Conservation (phyloP, 2,329 filamentous ascomycete species). For the Zasmidium angulare region DNA sequence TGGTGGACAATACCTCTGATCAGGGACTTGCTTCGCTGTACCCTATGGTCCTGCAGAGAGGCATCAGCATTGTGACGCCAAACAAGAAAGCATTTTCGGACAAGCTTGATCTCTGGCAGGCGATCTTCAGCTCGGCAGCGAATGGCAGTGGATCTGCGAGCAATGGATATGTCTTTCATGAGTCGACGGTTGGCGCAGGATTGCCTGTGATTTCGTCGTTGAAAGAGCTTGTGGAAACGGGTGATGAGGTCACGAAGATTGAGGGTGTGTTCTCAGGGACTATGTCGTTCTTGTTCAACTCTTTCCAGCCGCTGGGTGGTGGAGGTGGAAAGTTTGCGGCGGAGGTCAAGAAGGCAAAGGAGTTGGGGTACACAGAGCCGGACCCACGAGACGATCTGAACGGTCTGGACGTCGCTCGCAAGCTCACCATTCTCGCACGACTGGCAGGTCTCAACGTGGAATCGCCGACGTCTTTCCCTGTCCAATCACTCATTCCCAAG, state of each 20-base stretch:
- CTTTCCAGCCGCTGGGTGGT: constrained; percentile 79
- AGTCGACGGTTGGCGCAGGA: constrained; percentile 90
- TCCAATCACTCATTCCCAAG: constrained; percentile 87
- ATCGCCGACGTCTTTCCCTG: constrained; percentile 84
- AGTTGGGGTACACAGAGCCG: constrained; percentile 87
- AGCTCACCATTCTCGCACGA: constrained; percentile 90
- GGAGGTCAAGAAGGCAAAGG: constrained; percentile 88
- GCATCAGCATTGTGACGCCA: constrained; percentile 88
- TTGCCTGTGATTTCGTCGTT: constrained; percentile 91
- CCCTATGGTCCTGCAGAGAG: constrained; percentile 74
- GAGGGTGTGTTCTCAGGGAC: constrained; percentile 98
- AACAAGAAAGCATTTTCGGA: constrained; percentile 98
- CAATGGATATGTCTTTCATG: constrained; percentile 84
- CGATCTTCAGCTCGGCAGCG: constrained; percentile 75
- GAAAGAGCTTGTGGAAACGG: constrained; percentile 90
- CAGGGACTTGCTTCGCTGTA: constrained; percentile 82
- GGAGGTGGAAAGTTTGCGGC: constrained; percentile 81
- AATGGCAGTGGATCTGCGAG: constrained; percentile 51
- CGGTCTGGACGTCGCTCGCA: constrained; percentile 87
- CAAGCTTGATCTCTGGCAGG: constrained; percentile 76
- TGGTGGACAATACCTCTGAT: constrained; percentile 95
- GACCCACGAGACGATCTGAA: constrained; percentile 86
- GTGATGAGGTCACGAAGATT: constrained; percentile 86
- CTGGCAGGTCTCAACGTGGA: constrained; percentile 78
- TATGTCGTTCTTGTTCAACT: constrained; percentile 98